Evolutionary conservation across 2,329 filamentous ascomycete genomes (phyloP), one percentile per base, ranked within the genome.

Genomic region (Penicillium brasilianum): DNA sequence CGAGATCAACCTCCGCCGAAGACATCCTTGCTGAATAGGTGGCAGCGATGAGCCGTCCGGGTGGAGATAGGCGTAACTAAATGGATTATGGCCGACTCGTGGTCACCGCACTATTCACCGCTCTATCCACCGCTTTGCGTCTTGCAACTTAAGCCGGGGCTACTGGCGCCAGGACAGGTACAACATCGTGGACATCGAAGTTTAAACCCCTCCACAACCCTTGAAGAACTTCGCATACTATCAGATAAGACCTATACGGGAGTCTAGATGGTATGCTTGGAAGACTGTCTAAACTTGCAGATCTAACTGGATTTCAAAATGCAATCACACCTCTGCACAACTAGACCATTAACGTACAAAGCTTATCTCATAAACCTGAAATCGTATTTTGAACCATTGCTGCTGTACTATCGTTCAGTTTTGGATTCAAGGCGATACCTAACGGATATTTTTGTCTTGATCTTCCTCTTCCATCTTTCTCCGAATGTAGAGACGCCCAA

Each of bases 1-100:
- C 84, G 70, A 90, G 82, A 59, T 83, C 83, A 43, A 72, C 66
- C 61, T 78, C 78, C 66, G 82, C 77, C 76, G 74, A 84, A 81
- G 73, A 74, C 80, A 82, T 82, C 58, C 60, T 74, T 57, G 63
- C 58, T 65, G 59, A 60, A 16, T 60, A 55, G 59, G 44, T 59
- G 63, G 57, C 60, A 48, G 62, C 61, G 68, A 68, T 72, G 66
- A 66, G 69, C 48, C 39, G 53, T 44, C 46, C 49, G 25, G 39
- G 34, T n/a, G 20, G n/a, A 25, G 54, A 55, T 32, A 59, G 55
- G 55, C 55, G 61, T 59, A 54, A 9, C 36, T 36, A 54, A n/a
- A n/a, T n/a, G n/a, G n/a, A n/a, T n/a, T 39, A 36, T 25, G 48
- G 61, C 39, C 54, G 55, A 55, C 25, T 62, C 10, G 13, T 36